phyloP scores from a whole-genome alignment of 2,329 filamentous ascomycete genomes.

The Penicillium sp. region DNA sequence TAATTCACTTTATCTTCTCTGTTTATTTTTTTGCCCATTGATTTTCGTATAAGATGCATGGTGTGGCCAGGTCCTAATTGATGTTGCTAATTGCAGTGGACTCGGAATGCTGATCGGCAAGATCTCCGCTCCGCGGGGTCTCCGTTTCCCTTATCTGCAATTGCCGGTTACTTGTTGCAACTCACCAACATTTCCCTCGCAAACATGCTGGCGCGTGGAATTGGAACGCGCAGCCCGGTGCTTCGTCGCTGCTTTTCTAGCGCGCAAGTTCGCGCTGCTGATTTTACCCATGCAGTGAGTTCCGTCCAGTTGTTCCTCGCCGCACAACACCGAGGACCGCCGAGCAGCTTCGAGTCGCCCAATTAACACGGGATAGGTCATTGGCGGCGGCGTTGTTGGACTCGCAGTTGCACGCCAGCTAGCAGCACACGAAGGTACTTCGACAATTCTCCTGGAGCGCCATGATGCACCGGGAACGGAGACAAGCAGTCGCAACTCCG shows the following conservation, averaged over 20 bases:
- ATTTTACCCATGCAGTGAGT: conserved; percentile 63
- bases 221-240: conserved; percentile 6
- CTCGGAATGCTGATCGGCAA: conserved; percentile 8
- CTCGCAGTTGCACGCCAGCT: conserved; percentile 76
- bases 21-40: not conserved
- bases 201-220: conserved; percentile 15
- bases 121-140: conserved; percentile 8
- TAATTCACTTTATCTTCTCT: not conserved
- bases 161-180: conserved; percentile 8
- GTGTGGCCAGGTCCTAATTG: not conserved
- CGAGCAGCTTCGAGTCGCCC: not conserved
- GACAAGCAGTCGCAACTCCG: conserved; percentile 86
- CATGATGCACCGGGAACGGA: conserved; percentile 76
- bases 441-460: conserved; percentile 78
- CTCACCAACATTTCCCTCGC: not conserved
- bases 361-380: conserved; percentile 44
- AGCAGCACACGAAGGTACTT: conserved; percentile 59
- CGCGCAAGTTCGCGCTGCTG: conserved; percentile 44
- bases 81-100: not conserved
- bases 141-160: conserved; percentile 1
- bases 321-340: not conserved
- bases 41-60: not conserved
- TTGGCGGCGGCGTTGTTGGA: conserved; percentile 74
- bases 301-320: not conserved
- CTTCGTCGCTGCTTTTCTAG: conserved; percentile 45